Percentiles rank a stretch among this genome's conserved stretches.
phyloP scores from a whole-genome alignment of 768 basidiomycete species.

The Epithele typhae region DNA sequence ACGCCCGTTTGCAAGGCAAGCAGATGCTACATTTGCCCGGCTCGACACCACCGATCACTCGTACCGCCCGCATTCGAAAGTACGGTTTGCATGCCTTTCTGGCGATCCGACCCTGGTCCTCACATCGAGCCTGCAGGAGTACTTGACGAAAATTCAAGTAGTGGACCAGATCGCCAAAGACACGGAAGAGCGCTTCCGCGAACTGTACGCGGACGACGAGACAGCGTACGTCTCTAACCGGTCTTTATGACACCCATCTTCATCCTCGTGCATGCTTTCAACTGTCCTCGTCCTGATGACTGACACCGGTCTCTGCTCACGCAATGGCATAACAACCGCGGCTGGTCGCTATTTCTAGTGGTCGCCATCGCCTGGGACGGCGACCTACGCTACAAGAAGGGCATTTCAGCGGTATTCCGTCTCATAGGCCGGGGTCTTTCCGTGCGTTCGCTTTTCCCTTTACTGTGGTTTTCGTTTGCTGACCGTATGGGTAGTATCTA shows the following conservation, averaged over 20 bases:
- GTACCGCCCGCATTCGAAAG: constrained; percentile 77
- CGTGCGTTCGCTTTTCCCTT: constrained; percentile 35
- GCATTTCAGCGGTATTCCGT: constrained; percentile 61
- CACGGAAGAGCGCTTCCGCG: constrained; percentile 54
- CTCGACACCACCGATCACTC: constrained; percentile 86
- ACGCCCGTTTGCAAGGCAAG: constrained; percentile 47
- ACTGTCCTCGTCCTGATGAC: no score
- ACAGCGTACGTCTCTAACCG: constrained; percentile 73
- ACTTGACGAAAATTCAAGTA: constrained; percentile 78
- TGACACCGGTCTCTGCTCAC: background rate
- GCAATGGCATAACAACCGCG: constrained; percentile 3
- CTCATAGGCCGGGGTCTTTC: constrained; percentile 59
- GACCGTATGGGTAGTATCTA: constrained; percentile 38
- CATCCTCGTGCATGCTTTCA: constrained; percentile 6
- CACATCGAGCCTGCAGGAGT: constrained; percentile 47
- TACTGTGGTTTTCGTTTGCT: no score
- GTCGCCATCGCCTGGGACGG: constrained; percentile 51
- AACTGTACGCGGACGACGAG: constrained; percentile 64
- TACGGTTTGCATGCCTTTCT: constrained; percentile 21
- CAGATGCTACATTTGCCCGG: constrained; percentile 76
- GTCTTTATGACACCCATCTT: constrained; percentile 5
- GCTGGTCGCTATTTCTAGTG: constrained; percentile 46
- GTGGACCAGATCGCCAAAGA: constrained; percentile 71
- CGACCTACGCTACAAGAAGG: constrained; percentile 59
- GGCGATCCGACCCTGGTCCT: background rate